phyloP scores from a whole-genome alignment of 2,329 filamentous ascomycete species.

The Colletotrichum orchidophilum region DNA sequence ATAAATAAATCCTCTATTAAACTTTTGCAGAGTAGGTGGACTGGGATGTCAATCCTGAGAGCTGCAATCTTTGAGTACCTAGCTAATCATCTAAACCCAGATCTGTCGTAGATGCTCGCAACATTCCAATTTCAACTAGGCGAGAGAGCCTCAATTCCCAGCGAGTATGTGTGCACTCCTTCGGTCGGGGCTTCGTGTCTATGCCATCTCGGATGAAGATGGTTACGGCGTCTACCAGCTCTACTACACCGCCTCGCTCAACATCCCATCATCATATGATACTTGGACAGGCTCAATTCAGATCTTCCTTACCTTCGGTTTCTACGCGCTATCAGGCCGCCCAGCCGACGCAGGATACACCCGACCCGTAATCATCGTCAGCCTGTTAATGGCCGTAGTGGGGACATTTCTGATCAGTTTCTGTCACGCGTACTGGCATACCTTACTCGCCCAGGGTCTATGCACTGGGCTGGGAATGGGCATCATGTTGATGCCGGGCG shows the following conservation, averaged over 20 bases:
- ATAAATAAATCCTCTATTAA: no score
- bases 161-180: not conserved
- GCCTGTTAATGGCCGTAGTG: slow-evolving; percentile 53
- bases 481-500: slow-evolving; percentile 62
- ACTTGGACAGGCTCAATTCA: slow-evolving; percentile 62
- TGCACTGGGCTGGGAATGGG: slow-evolving; percentile 66
- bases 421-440: slow-evolving; percentile 54
- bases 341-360: slow-evolving; percentile 54
- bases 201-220: not conserved
- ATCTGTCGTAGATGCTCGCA: no score
- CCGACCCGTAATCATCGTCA: slow-evolving; percentile 43
- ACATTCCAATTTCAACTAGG: no score
- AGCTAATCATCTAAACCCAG: no score
- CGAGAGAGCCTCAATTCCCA: no score
- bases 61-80: no score
- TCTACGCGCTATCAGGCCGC: slow-evolving; percentile 52
- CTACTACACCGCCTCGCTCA: slow-evolving; percentile 47
- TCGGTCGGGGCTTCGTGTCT: not conserved
- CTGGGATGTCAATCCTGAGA: no score
- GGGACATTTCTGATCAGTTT: slow-evolving; percentile 58
- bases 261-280: slow-evolving; percentile 47
- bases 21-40: no score
- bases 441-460: slow-evolving; percentile 63
- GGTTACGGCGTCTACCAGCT: slow-evolving; percentile 50
- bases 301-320: slow-evolving; percentile 51